Evolutionary conservation across 202 grass and related monocot species (phyloP), one percentile per base, ranked within the genome.

Genomic region (Setaria italica): DNA sequence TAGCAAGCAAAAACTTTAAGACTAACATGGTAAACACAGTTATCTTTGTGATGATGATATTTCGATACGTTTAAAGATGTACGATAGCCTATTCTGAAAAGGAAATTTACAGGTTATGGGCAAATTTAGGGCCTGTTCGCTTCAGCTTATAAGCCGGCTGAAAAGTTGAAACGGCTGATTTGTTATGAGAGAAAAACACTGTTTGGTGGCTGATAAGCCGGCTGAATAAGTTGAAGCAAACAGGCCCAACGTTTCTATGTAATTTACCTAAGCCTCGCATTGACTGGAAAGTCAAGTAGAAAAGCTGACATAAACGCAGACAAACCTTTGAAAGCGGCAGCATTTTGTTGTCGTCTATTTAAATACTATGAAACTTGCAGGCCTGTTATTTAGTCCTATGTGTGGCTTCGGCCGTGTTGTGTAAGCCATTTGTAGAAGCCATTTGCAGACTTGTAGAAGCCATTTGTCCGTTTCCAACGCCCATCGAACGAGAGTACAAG

Each of bases 401-500:
- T 67, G 11, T 21, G 12, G 70, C 14, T 72, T 2, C 56, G 62
- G 11, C 16, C 55, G 3, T 25, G 10, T 73, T 29, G 7, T 53
- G 87, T 32, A 13, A n/a, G n/a, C n/a, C n/a, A 46, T 13, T 20
- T 59, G 63, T 20, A 19, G 39, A 78, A 65, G 58, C 62, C 76
- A 80, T 88, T 74, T 79, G 33, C n/a, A n/a, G n/a, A 46, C 19
- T 20, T 59, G 63, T 20, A 19, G 39, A 78, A 65, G 58, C 62
- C 76, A 80, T 88, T 74, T 79, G 33, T 43, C 65, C 45, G 63
- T 8, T 32, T 16, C 43, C 5, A 60, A 49, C 9, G 0, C 9
- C 42, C 5, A 60, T 41, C 5, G 0, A 47, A 71, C 55, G 6
- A 41, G 39, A 25, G 25, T 25, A 29, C 34, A 55, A 49, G 34